Conservation (phyloP, 176 grass and related monocot species). For the Phoenix roebelenii region DNA sequence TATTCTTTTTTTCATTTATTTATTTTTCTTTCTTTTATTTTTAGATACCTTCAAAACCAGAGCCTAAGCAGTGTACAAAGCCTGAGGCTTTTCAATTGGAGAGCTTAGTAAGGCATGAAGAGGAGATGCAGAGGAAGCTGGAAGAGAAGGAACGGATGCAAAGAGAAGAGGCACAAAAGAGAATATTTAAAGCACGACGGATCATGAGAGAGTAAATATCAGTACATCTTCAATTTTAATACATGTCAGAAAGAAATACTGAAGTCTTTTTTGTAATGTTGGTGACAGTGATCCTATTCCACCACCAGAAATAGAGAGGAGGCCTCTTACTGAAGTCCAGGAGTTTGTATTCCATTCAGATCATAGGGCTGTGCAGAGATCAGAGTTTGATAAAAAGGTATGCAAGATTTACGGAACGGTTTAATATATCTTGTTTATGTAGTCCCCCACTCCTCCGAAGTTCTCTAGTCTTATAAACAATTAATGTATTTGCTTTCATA, state of each 20-base stretch:
- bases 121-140: conserved; percentile 54
- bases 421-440: too few species aligned
- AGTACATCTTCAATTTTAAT: too few species aligned
- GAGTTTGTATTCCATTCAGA: conserved; percentile 58
- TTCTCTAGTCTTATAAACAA: too few species aligned
- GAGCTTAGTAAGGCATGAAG: conserved; percentile 75
- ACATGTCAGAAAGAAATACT: background rate
- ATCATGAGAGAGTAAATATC: conserved; percentile 66
- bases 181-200: conserved; percentile 62
- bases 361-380: conserved; percentile 65
- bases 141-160: conserved; percentile 52
- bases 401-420: background rate
- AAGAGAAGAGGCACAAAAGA: conserved; percentile 56
- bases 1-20: background rate
- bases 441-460: too few species aligned
- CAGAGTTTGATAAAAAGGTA: conserved; percentile 85
- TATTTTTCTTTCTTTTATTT: conserved; percentile 16
- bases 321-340: conserved; percentile 83
- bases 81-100: conserved; percentile 79
- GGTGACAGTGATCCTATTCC: conserved; percentile 65
- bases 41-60: conserved; percentile 77
- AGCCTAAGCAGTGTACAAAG: conserved; percentile 80
- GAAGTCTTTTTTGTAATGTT: conserved; percentile 13
- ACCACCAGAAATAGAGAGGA: conserved; percentile 66
- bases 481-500: too few species aligned